These are phyloP conservation scores for Nannizziopsis barbatae DNA, from an alignment of 2,329 filamentous ascomycete species.

Conservation along the genomic window DNA sequence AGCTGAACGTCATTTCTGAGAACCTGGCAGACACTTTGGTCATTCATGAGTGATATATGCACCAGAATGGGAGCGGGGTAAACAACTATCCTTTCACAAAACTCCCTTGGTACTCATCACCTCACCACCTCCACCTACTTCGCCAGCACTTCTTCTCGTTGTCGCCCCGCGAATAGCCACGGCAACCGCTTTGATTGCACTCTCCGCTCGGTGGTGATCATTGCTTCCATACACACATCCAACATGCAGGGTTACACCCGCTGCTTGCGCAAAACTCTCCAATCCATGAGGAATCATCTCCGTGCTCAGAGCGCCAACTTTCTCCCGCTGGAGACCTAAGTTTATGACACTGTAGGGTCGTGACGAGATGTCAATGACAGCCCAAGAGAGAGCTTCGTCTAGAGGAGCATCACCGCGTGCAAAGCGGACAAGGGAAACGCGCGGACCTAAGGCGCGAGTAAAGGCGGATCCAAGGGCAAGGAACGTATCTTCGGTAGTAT, in stretches of 20 bases:
- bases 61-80: no score
- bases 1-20: no score
- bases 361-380: conserved; percentile 90
- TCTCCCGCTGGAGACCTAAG: conserved; percentile 76
- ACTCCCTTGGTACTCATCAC: conserved; percentile 95
- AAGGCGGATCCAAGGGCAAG: conserved; percentile 83
- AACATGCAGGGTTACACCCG: conserved; percentile 86
- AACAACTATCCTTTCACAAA: background rate
- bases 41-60: no score
- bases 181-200: conserved; percentile 91
- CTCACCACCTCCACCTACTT: conserved; percentile 77
- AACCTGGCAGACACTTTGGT: no score
- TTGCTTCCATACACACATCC: conserved; percentile 84
- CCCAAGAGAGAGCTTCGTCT: conserved; percentile 86
- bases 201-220: conserved; percentile 93
- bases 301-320: conserved; percentile 80
- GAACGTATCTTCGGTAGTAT: conserved; percentile 92
- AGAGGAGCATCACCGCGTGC: conserved; percentile 86
- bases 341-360: conserved; percentile 76
- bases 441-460: conserved; percentile 63
- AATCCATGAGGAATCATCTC: conserved; percentile 98
- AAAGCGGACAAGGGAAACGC: conserved; percentile 76
- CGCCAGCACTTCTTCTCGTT: conserved; percentile 57
- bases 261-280: conserved; percentile 84
- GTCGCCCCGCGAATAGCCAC: conserved; percentile 73